phyloP scores from a whole-genome alignment of 2,329 filamentous ascomycete genomes.

The Boeremia exigua region DNA sequence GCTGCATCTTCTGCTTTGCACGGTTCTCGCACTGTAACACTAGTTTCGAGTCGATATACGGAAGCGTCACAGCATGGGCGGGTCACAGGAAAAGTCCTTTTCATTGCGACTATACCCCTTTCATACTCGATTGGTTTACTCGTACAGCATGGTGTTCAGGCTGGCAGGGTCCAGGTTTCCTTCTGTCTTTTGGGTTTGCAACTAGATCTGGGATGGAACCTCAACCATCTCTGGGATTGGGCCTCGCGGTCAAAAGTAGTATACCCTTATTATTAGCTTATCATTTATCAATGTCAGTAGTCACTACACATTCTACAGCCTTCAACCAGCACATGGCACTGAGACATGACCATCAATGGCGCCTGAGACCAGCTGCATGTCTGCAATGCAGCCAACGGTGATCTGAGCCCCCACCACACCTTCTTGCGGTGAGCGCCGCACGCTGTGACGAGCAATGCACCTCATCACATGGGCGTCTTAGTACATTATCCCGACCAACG shows the following conservation, averaged over 20 bases:
- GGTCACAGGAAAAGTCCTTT: slow-evolving; percentile 47
- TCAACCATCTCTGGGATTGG: slow-evolving; percentile 6
- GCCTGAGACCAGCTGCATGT: not conserved
- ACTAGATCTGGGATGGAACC: slow-evolving; percentile 14
- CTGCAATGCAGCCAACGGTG: not conserved
- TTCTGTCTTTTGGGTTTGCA: slow-evolving; percentile 24
- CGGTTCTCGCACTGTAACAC: slow-evolving; percentile 44
- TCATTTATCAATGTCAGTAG: slow-evolving; percentile 11
- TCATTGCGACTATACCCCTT: slow-evolving; percentile 45
- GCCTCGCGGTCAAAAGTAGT: slow-evolving; percentile 26
- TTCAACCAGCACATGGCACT: slow-evolving; percentile 4
- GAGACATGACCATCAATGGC: slow-evolving; percentile 8
- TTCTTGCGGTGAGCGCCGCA: slow-evolving; percentile 1
- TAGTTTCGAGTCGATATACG: slow-evolving; percentile 33
- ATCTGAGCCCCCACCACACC: slow-evolving; percentile 8
- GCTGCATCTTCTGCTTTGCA: slow-evolving; percentile 39
- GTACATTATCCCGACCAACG: slow-evolving; percentile 3
- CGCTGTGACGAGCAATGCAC: slow-evolving; percentile 13
- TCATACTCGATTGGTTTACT: slow-evolving; percentile 24
- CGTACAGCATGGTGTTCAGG: slow-evolving; percentile 24
- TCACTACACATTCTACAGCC: not conserved
- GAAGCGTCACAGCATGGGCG: slow-evolving; percentile 43
- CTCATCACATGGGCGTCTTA: slow-evolving; percentile 9
- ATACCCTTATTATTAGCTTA: slow-evolving; percentile 15
- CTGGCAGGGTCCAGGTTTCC: slow-evolving; percentile 35